Evolutionary conservation across 2,329 filamentous ascomycete genomes (phyloP), one percentile per base, ranked within the genome.

Genomic region (Fusarium bulbicola): DNA sequence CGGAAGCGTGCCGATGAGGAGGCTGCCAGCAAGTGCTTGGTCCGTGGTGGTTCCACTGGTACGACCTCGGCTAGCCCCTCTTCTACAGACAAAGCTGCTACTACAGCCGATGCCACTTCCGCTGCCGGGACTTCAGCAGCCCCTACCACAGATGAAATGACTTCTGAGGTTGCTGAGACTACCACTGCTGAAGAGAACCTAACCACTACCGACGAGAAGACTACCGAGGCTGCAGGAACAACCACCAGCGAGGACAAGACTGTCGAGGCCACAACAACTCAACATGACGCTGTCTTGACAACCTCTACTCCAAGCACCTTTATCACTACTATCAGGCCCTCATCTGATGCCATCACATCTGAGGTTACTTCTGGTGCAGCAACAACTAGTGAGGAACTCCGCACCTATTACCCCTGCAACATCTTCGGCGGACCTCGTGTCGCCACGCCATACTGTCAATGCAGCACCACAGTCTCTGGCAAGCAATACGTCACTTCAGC

Each of bases 1-100:
- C 49, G 34, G 20, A 74, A 66, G 43, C 60, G 72, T 18, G 50
- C 50, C 14, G 57, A 72, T 2, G 58, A 74, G 4, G 37, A 66
- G 1, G 53, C 59, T 37, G 49, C 32, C 6, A 50, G 58, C 10
- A 28, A 59, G 32, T 74, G 71, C 30, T 62, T 74, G 63, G 4
- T 73, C 36, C 34, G 45, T 7, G 45, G 42, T 10, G 56, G 39
- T 2, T 21, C 34, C 18, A 53, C 42, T 28, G 42, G 15, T 16
- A 21, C 32, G 7, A 54, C 40, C 6, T 65, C 59, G 10, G 62
- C 49, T 8, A 59, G 30, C 3, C 37, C 52, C 50, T 50, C 59
- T 18, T 49, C 59, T 30, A 53, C 68, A 12, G 59, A 26, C 18
- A 28, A 37, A 0, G 24, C 24, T 21, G 24, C 50, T 12, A 37